Conservation (phyloP, 495 filamentous ascomycete species). For the Recurvomyces mirabilis region DNA sequence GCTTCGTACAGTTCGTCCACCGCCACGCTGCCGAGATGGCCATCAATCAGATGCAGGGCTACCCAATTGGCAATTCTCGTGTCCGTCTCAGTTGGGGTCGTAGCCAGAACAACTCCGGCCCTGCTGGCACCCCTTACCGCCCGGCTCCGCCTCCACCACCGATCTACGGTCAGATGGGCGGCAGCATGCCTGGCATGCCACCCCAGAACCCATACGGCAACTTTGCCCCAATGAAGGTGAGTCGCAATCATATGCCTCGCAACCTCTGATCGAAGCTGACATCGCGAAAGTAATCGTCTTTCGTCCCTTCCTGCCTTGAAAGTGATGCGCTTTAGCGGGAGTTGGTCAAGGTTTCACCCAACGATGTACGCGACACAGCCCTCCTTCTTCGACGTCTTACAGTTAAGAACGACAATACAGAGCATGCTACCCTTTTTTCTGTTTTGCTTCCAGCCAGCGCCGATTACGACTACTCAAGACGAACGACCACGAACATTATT, state of each 20-base stretch:
- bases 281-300: slow-evolving; percentile 5
- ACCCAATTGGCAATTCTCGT: slow-evolving; percentile 97
- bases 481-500: too few species aligned
- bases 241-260: slow-evolving; percentile 18
- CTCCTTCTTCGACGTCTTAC: too few species aligned
- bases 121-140: slow-evolving; percentile 92
- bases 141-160: slow-evolving; percentile 79
- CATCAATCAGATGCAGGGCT: slow-evolving; percentile 99
- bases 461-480: too few species aligned
- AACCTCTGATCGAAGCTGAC: not conserved
- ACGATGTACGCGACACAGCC: too few species aligned
- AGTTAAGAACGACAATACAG: too few species aligned
- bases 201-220: slow-evolving; percentile 58
- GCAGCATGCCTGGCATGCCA: slow-evolving; percentile 31
- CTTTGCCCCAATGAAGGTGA: slow-evolving; percentile 66
- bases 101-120: slow-evolving; percentile 97
- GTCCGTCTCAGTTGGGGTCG: slow-evolving; percentile 96
- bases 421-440: too few species aligned
- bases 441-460: too few species aligned
- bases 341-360: too few species aligned
- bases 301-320: slow-evolving; percentile 6
- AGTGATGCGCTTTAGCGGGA: slow-evolving; percentile 9
- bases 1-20: slow-evolving; percentile 98
- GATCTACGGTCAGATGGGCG: slow-evolving; percentile 41
- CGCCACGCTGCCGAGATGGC: slow-evolving; percentile 99